These are phyloP conservation scores for Golubevia pallescens DNA, from an alignment of 1,284 basidiomycete species.

Conservation along the genomic window DNA sequence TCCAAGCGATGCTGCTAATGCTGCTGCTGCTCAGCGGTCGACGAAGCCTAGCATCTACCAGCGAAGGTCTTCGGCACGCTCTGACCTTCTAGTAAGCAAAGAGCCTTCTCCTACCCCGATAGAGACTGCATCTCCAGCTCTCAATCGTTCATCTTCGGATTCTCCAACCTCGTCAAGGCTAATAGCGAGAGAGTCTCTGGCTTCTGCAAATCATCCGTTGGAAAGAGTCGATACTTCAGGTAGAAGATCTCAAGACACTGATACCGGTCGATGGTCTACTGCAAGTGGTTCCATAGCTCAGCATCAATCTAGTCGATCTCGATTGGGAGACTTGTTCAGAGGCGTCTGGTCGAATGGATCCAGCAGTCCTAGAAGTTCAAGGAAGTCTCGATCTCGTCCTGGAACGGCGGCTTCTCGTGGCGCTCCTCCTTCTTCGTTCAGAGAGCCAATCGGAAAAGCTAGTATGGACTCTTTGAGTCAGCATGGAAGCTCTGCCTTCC, in stretches of 20 bases:
- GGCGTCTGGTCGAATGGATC: conserved; percentile 5
- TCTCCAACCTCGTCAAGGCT: background rate
- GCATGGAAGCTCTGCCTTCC: conserved; percentile 11
- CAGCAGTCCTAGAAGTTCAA: background rate
- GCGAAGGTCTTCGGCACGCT: conserved; percentile 7
- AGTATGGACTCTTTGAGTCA: conserved; percentile 17
- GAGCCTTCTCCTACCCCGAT: background rate
- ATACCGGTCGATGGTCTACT: background rate
- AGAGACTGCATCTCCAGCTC: background rate
- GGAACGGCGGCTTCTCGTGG: background rate
- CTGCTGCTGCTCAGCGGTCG: background rate
- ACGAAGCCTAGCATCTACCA: conserved; percentile 1
- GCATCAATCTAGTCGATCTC: conserved; percentile 11
- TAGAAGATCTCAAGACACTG: background rate
- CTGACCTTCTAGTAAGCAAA: background rate
- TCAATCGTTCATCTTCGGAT: background rate
- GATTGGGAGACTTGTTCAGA: conserved; percentile 15
- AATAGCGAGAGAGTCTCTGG: background rate
- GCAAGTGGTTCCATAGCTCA: background rate
- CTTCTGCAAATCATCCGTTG: background rate
- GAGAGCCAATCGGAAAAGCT: background rate
- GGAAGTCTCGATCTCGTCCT: background rate
- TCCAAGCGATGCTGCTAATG: background rate
- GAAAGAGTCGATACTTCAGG: background rate
- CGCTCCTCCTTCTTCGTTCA: background rate